A percentile compares a stretch with the other conserved stretches of the same genome.
phyloP scores from a whole-genome alignment of 495 filamentous ascomycete genomes.

The Staphylotrichum longicolle region DNA sequence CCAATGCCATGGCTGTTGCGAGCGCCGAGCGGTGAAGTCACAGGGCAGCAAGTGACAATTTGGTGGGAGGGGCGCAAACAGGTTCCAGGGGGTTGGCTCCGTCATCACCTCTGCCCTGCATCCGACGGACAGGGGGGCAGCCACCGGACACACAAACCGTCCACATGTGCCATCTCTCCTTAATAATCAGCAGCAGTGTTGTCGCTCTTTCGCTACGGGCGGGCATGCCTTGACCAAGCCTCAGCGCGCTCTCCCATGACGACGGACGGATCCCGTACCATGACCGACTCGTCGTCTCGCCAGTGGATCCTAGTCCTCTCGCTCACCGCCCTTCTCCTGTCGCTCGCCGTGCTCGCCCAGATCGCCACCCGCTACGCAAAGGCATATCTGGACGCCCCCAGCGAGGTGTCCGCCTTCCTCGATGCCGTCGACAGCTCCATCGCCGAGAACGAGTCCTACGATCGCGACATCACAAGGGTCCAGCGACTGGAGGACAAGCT shows the following conservation, averaged over 20 bases:
- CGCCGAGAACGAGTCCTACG: conserved; percentile 54
- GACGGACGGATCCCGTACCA: conserved; percentile 19
- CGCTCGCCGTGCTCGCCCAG: conserved; percentile 43
- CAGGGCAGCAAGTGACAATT: neutral
- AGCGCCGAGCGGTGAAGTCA: conserved; percentile 14
- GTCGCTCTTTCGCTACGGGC: neutral
- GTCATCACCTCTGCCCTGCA: conserved; percentile 14
- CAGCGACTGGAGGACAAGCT: conserved; percentile 52
- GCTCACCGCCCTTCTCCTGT: conserved; percentile 50
- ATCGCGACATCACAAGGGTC: conserved; percentile 50
- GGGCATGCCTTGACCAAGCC: conserved; percentile 15
- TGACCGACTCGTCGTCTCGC: conserved; percentile 41
- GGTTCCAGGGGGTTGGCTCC: conserved; percentile 4
- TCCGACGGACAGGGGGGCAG: neutral
- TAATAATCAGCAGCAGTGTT: conserved; percentile 10
- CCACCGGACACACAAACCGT: conserved; percentile 3
- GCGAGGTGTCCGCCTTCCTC: conserved; percentile 49
- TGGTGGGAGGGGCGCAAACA: conserved; percentile 3
- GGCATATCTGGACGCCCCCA: conserved; percentile 49
- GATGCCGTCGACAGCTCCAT: conserved; percentile 50
- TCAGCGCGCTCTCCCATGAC: neutral
- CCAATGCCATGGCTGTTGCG: neutral
- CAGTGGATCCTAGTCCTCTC: conserved; percentile 47
- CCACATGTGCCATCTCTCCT: conserved; percentile 8
- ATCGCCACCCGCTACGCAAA: conserved; percentile 42